A percentile compares a stretch with the other conserved stretches of the same genome.
These are phyloP conservation scores for Nectriaceae sp. DNA, from an alignment of 2,329 filamentous ascomycete species.

Conservation along the genomic window DNA sequence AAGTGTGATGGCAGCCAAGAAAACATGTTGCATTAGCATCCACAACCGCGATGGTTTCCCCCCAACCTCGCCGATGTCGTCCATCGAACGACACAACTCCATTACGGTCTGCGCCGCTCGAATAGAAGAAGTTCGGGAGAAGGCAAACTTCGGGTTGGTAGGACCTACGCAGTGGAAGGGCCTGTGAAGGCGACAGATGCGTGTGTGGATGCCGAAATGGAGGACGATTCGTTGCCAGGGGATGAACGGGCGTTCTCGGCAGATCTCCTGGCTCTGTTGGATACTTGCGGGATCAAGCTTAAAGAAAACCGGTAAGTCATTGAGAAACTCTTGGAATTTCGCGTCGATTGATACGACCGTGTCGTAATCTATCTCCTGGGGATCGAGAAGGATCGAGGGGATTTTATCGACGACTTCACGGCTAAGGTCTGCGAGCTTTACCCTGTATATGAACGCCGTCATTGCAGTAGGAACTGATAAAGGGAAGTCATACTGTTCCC, in stretches of 20 bases:
- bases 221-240: slow-evolving; percentile 8
- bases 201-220: slow-evolving; percentile 11
- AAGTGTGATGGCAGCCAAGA: slow-evolving; percentile 12
- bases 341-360: slow-evolving; percentile 7
- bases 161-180: slow-evolving; percentile 9
- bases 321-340: slow-evolving; percentile 8
- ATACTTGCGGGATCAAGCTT: slow-evolving; percentile 7
- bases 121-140: slow-evolving; percentile 9
- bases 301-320: slow-evolving; percentile 6
- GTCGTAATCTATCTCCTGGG: slow-evolving; percentile 6
- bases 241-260: slow-evolving; percentile 6
- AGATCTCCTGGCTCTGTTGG: slow-evolving; percentile 1
- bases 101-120: slow-evolving; percentile 9
- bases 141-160: slow-evolving; percentile 6
- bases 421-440: slow-evolving; percentile 10
- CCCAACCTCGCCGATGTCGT: slow-evolving; percentile 1
- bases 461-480: slow-evolving; percentile 5
- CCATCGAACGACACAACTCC: slow-evolving; percentile 9
- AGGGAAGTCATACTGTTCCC: not conserved
- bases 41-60: slow-evolving; percentile 6
- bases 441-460: slow-evolving; percentile 5
- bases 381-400: slow-evolving; percentile 3
- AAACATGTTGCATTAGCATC: slow-evolving; percentile 12
- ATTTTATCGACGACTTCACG: slow-evolving; percentile 14
- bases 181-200: slow-evolving; percentile 16